Base-by-base conservation (phyloP, 805 yeast genomes). In the Cyberlindnera amylophila region DNA sequence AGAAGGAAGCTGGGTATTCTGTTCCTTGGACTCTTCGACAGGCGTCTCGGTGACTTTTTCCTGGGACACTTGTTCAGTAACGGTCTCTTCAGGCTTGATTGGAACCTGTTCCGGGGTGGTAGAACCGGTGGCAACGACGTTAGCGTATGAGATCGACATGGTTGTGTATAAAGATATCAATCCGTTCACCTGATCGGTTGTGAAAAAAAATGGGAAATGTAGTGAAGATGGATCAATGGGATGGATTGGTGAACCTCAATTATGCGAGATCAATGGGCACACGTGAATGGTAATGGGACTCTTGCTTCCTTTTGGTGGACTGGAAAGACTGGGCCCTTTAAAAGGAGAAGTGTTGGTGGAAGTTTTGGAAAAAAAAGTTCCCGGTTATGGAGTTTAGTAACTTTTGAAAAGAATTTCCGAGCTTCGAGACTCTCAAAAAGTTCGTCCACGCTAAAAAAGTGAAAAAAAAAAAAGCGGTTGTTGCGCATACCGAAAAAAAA, bases 81-180 rank as follows among this genome's bases (percentile, higher is more conserved):
- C 47, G 21, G 39, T 36, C 28, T 27, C 51, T 24, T 37, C 41
- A 26, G 31, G 23, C 34, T 45, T 34, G 29, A 36, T 38, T 24
- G 48, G 38, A 15, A 28, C 21, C 23, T 56, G 44, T 24, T 44
- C 51, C 16, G 62, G 52, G 11, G 55, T 49, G 15, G 55, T 39
- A 24, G 53, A 32, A 19, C 55, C 57, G 16, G 53, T 45, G 45
- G 58, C 53, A 27, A 55, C 59, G 34, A 48, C 57, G 47, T 52
- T 49, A 39, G 62, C 63, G 46, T 61, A 56, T 23, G 64, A 54
- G 71, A 46, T 50, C 29, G 55, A 51, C 54, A 51, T 51, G 12
- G 6, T 21, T 21, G 24, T n/a, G n/a, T n/a, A n/a, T n/a, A n/a
- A n/a, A n/a, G n/a, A n/a, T n/a, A n/a, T n/a, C n/a, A n/a, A n/a